Base-by-base conservation (phyloP, 2,329 filamentous ascomycete genomes). In the Fusarium palustre region DNA sequence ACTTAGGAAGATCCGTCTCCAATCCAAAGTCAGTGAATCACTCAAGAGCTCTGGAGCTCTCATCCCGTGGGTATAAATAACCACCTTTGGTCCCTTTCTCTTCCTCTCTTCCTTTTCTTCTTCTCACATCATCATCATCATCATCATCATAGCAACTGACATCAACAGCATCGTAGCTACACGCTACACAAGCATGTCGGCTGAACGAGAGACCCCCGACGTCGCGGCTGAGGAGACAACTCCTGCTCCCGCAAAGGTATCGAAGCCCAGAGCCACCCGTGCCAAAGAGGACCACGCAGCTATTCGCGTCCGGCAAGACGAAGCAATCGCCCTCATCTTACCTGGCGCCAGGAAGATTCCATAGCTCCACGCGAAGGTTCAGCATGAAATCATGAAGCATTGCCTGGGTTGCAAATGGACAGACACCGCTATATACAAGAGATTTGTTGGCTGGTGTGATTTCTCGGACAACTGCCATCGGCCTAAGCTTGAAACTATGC, bases 401-500 rank as follows among this genome's bases (percentile, higher is more conserved):
- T 3, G 1, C 7, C 6, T 9, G 5, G 3, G 25, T 2, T 4
- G 10, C 3, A 18, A 1, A 0, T 71, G 65, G 65, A 18, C 2
- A 6, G 45, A 69, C 1, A 53, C 5, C 3, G 1, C 3, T 3
- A n/a, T 59, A 8, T 24, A 6, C 54, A 67, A 24, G 6, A 11
- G 11, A 6, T 67, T 71, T 16, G 10, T 12, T 10, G 10, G 7
- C 8, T 71, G 69, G 69, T 18, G 42, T 5, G n/a, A 18, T 4
- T 6, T 28, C 3, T 24, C 50, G 8, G 3, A 1, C 1, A 2
- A 8, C 2, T 3, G 0, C 0, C 8, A 4, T 13, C 20, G 24
- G 13, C n/a, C 53, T 2, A 16, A 42, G 2, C 59, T 62, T 1
- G 56, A 28, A 0, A 13, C 24, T 12, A 13, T 71, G 12, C 3